Evolutionary conservation across 352 stramenopile species (phyloP).

Genomic region (Phytophthora tentaculata): DNA sequence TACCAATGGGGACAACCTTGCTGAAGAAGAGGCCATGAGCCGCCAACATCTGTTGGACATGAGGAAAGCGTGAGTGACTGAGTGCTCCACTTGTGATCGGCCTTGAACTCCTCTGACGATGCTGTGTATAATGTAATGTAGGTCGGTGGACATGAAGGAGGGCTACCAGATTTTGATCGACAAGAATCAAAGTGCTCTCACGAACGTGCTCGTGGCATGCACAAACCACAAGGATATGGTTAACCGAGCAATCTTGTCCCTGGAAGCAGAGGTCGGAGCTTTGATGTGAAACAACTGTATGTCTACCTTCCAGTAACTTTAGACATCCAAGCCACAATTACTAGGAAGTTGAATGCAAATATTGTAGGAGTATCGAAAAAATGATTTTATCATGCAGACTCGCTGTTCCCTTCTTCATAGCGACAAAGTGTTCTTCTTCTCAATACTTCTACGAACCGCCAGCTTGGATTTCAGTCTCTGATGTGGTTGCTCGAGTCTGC

Average conservation of each 20-base stretch:
- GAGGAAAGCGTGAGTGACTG: constrained; percentile 57
- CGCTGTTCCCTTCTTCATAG: constrained; percentile 11
- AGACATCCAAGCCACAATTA: constrained; percentile 3
- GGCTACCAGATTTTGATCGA: constrained; percentile 56
- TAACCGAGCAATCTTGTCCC: constrained; percentile 61
- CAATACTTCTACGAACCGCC: not conserved
- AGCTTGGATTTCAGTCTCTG: constrained; percentile 18
- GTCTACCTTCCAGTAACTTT: not conserved
- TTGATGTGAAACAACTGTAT: constrained; percentile 32
- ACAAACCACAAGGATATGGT: constrained; percentile 74
- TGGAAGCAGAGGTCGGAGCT: constrained; percentile 68
- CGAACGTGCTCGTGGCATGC: constrained; percentile 66
- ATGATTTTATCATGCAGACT: constrained; percentile 33
- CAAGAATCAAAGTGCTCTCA: constrained; percentile 68
- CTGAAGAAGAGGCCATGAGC: constrained; percentile 48
- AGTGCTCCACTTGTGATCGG: not conserved
- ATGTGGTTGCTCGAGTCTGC: constrained; percentile 24
- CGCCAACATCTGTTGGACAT: constrained; percentile 50
- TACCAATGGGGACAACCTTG: constrained; percentile 61
- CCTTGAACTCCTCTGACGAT: constrained; percentile 8
- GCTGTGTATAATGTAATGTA: constrained; percentile 21
- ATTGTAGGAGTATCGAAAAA: constrained; percentile 38
- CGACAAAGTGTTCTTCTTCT: constrained; percentile 9
- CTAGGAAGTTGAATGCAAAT: constrained; percentile 22
- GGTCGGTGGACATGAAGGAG: constrained; percentile 55